Conservation (phyloP, 2,329 filamentous ascomycete genomes). For the Camptophora hylomeconis region DNA sequence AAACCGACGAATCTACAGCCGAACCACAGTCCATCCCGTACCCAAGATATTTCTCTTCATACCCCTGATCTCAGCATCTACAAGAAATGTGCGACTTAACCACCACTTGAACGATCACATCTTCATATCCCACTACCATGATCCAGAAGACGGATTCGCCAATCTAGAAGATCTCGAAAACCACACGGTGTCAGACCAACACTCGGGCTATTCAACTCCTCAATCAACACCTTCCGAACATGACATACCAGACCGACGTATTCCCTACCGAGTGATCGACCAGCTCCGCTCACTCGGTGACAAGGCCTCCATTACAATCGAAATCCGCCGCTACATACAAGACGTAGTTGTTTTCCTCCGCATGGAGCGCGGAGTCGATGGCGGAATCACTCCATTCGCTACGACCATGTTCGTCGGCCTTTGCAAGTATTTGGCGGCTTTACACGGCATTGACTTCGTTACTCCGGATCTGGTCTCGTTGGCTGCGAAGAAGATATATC, state of each 20-base stretch:
- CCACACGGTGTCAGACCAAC: conserved; percentile 24
- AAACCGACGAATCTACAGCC: conserved; percentile 63
- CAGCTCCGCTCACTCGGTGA: conserved; percentile 46
- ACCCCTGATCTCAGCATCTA: conserved; percentile 45
- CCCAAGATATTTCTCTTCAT: conserved; percentile 72
- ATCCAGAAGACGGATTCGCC: conserved; percentile 55
- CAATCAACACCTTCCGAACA: too few relatives aligned
- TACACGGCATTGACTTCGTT: conserved; percentile 69
- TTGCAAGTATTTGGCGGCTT: conserved; percentile 58
- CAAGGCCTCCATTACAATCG: conserved; percentile 53
- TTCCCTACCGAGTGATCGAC: conserved; percentile 30
- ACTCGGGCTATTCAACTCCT: conserved; percentile 13
- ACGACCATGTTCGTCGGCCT: conserved; percentile 65
- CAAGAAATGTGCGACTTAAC: conserved; percentile 23
- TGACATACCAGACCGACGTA: too few relatives aligned
- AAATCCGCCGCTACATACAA: conserved; percentile 72
- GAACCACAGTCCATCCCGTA: conserved; percentile 57
- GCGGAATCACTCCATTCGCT: conserved; percentile 63
- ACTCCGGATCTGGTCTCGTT: conserved; percentile 74
- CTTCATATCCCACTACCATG: conserved; percentile 78
- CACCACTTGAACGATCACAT: conserved; percentile 60
- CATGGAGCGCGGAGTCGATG: conserved; percentile 69
- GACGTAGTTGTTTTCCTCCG: conserved; percentile 80
- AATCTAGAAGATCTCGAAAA: conserved; percentile 55
- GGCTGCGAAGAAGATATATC: conserved; percentile 75